A percentile compares a stretch with the other conserved stretches of the same genome.
phyloP scores from a whole-genome alignment of 2,329 filamentous ascomycete species.

The Chrysoporthe puriensis region DNA sequence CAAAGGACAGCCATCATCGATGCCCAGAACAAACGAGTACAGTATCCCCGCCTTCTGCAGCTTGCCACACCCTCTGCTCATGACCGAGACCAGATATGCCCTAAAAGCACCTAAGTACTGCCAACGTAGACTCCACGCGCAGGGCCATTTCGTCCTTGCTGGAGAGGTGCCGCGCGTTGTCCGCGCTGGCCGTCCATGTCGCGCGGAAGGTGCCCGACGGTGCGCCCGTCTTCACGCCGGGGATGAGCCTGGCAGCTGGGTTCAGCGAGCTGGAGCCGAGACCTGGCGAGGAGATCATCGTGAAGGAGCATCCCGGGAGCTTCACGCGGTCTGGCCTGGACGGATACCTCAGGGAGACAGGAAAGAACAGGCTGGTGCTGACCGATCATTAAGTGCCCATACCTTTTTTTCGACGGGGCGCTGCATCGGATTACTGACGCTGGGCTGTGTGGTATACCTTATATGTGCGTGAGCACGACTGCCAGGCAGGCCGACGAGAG shows the following conservation, averaged over 20 bases:
- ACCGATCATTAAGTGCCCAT: conserved; percentile 58
- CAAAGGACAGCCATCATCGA: conserved; percentile 67
- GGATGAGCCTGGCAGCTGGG: conserved; percentile 61
- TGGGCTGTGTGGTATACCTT: conserved; percentile 44
- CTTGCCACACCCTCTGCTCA: background rate
- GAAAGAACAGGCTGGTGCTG: conserved; percentile 63
- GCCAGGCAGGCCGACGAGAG: conserved; percentile 62
- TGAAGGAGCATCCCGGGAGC: conserved; percentile 60
- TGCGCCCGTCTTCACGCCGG: conserved; percentile 68
- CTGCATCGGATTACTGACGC: conserved; percentile 36
- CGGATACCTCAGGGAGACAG: conserved; percentile 53
- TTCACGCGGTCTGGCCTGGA: conserved; percentile 66
- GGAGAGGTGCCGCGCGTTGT: conserved; percentile 59
- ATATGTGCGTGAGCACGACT: conserved; percentile 67
- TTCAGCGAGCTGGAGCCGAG: conserved; percentile 62
- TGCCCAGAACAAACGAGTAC: conserved; percentile 66
- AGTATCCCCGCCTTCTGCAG: background rate
- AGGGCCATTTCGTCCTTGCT: conserved; percentile 61
- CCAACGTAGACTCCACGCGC: conserved; percentile 56
- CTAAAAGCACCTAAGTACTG: conserved; percentile 58
- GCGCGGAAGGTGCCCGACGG: conserved; percentile 62
- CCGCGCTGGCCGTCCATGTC: conserved; percentile 60
- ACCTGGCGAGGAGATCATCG: conserved; percentile 58
- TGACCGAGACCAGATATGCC: conserved; percentile 41
- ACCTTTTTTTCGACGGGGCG: background rate